Conservation (phyloP, 352 stramenopile species). For the Phytophthora podocarpi region DNA sequence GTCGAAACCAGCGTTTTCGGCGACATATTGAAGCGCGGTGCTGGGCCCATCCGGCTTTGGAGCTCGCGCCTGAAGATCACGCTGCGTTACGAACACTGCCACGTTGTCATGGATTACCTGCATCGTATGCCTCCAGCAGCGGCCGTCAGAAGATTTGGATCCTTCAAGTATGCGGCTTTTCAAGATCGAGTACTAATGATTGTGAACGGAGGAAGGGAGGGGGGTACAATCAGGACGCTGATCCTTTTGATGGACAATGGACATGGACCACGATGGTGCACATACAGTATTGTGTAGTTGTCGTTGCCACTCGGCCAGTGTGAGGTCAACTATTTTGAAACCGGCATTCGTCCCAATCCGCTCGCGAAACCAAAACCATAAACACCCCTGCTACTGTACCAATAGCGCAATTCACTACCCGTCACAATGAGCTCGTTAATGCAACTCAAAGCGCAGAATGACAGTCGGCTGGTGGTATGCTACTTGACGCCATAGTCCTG, state of each 20-base stretch:
- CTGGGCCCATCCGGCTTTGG: neutral
- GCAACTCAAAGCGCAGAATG: slow-evolving; percentile 84
- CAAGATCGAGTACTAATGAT: slow-evolving; percentile 18
- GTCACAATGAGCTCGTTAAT: slow-evolving; percentile 78
- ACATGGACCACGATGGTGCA: no score
- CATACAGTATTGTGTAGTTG: neutral
- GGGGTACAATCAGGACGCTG: no score
- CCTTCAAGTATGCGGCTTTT: slow-evolving; percentile 18
- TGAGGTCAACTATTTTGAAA: slow-evolving; percentile 15
- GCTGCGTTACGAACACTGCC: slow-evolving; percentile 33
- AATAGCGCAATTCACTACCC: neutral
- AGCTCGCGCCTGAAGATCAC: slow-evolving; percentile 13
- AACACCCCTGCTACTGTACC: neutral
- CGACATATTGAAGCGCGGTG: slow-evolving; percentile 48
- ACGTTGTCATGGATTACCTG: slow-evolving; percentile 39
- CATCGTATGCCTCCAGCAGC: slow-evolving; percentile 11
- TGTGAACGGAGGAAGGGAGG: no score
- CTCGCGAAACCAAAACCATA: slow-evolving; percentile 11
- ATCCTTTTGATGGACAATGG: no score
- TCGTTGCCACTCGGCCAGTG: neutral
- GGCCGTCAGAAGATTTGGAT: slow-evolving; percentile 11
- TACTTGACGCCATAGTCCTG: neutral
- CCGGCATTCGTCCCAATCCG: no score
- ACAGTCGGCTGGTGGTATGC: slow-evolving; percentile 71
- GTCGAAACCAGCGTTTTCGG: slow-evolving; percentile 45